These are phyloP conservation scores for Annulohypoxylon bovei DNA, from an alignment of 495 filamentous ascomycete genomes.

Conservation along the genomic window DNA sequence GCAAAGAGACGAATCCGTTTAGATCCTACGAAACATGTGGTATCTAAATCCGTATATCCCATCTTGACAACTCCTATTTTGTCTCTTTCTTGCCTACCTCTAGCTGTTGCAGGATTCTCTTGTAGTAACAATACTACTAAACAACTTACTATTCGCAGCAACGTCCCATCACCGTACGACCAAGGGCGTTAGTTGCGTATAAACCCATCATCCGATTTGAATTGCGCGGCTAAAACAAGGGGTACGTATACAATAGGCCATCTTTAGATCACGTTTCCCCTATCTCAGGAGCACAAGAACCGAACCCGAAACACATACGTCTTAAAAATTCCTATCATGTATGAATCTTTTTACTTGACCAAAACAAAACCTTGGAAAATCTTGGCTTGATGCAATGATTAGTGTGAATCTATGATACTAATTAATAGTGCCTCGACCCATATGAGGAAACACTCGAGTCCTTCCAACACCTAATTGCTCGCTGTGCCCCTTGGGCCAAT, in stretches of 20 bases:
- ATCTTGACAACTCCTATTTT: constrained; percentile 16
- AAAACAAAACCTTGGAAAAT: background rate
- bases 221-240: constrained; percentile 24
- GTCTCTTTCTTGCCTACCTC: background rate
- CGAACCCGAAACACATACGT: background rate
- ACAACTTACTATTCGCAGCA: background rate
- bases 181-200: constrained; percentile 1
- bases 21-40: constrained; percentile 16
- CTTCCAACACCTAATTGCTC: background rate
- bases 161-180: constrained; percentile 34
- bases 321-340: background rate
- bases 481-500: background rate
- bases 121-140: background rate
- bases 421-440: background rate
- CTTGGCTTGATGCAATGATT: background rate
- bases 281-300: background rate
- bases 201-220: constrained; percentile 11
- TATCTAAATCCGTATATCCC: background rate
- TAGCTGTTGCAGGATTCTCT: constrained; percentile 5
- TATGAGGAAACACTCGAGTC: background rate
- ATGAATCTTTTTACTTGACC: background rate
- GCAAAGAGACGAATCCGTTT: constrained; percentile 3
- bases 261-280: constrained; percentile 7
- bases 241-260: constrained; percentile 1
- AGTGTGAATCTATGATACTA: too few species aligned